A percentile compares a stretch with the other conserved stretches of the same genome.
Evolutionary conservation across 257 asterid species (phyloP).

Genomic region (Capsicum chinense): DNA sequence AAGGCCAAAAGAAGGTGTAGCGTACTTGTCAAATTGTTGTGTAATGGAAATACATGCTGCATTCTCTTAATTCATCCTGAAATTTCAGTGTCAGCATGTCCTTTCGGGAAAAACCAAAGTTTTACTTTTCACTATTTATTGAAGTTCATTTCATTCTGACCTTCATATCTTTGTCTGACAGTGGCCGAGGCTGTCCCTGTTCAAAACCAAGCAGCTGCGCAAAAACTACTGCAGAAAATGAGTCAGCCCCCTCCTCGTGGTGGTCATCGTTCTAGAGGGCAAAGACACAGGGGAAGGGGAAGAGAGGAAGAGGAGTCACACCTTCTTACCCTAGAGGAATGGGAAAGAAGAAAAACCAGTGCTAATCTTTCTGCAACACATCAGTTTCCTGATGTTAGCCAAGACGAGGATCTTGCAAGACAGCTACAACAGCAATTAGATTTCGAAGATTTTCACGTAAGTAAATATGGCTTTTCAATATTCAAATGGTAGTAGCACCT

Average conservation of each 20-base stretch:
- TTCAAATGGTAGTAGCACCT: background rate
- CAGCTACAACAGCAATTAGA: conserved; percentile 79
- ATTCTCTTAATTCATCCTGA: background rate
- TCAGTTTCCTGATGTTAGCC: conserved; percentile 47
- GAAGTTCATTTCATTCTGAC: background rate
- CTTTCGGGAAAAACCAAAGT: background rate
- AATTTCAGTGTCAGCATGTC: conserved; percentile 13
- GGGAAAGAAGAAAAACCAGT: conserved; percentile 78
- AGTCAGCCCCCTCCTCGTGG: conserved; percentile 53
- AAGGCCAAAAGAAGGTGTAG: conserved; percentile 76
- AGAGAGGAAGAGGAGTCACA: conserved; percentile 56
- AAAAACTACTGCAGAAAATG: conserved; percentile 81
- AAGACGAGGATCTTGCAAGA: conserved; percentile 81
- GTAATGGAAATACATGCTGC: conserved; percentile 22
- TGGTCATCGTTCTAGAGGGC: conserved; percentile 51
- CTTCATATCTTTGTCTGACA: conserved; percentile 41
- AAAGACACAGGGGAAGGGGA: conserved; percentile 59
- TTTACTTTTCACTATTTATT: conserved; percentile 19
- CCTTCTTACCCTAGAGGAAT: conserved; percentile 76
- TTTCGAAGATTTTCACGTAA: conserved; percentile 78
- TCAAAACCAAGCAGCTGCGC: conserved; percentile 92
- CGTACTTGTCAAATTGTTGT: background rate
- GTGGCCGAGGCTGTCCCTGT: conserved; percentile 74
- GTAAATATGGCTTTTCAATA: conserved; percentile 20
- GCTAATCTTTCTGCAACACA: conserved; percentile 39